A percentile compares a stretch with the other conserved stretches of the same genome.
Evolutionary conservation across 208 protist genomes (phyloP).

Genomic region (Leptomonas seymouri): DNA sequence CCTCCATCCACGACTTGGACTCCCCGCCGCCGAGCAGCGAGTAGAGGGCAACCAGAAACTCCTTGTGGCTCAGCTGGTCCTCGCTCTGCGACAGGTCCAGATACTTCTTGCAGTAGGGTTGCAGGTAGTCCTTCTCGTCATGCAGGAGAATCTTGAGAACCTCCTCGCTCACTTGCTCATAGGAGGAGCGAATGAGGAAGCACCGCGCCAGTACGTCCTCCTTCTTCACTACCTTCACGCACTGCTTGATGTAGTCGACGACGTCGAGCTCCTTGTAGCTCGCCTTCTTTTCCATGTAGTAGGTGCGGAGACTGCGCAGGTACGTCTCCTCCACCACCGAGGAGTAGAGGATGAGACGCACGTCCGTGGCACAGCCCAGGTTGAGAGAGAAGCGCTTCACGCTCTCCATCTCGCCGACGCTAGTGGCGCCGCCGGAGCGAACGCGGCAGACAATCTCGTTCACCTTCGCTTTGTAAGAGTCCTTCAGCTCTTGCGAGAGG

Average conservation of each 20-base stretch:
- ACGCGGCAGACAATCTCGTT: conserved; percentile 48
- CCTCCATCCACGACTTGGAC: conserved; percentile 41
- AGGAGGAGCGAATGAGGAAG: conserved; percentile 59
- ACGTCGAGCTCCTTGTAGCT: conserved; percentile 40
- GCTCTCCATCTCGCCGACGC: conserved; percentile 49
- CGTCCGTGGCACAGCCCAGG: conserved; percentile 58
- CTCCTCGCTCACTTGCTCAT: conserved; percentile 43
- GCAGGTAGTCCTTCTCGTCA: conserved; percentile 52
- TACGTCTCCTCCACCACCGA: conserved; percentile 72
- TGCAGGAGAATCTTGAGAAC: conserved; percentile 56
- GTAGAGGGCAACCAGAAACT: conserved; percentile 35
- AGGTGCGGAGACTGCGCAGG: conserved; percentile 38
- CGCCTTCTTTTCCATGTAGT: conserved; percentile 40
- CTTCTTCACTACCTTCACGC: conserved; percentile 37
- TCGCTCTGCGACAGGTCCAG: conserved; percentile 34
- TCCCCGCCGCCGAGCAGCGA: conserved; percentile 32
- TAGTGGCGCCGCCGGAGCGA: conserved; percentile 30
- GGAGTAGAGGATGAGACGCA: conserved; percentile 52
- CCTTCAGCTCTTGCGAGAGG: conserved; percentile 25
- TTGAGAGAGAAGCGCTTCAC: conserved; percentile 70
- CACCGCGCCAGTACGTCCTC: conserved; percentile 55
- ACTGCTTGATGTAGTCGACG: conserved; percentile 49
- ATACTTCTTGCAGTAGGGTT: conserved; percentile 30
- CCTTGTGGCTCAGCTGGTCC: conserved; percentile 13
- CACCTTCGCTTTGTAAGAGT: conserved; percentile 44